Evolutionary conservation across 495 filamentous ascomycete species (phyloP), one percentile per base, ranked within the genome.

Genomic region (Daldinia grandis): DNA sequence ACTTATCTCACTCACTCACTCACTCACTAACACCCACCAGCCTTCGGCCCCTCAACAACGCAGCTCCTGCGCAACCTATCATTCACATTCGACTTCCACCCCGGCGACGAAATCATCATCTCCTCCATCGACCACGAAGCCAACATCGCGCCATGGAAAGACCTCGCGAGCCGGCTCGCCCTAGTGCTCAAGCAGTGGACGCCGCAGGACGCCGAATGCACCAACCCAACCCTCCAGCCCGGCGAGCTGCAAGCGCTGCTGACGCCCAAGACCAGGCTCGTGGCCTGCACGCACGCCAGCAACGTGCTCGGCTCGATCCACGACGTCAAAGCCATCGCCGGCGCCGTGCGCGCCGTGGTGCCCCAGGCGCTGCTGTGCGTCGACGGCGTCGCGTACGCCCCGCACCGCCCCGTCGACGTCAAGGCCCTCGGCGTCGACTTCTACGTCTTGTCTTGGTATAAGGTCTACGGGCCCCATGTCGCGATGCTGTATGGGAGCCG

Each of bases 391-490:
- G 88, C 89, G 28, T 88, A 86, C 65, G 90, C 90, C 14, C 90
- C 91, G 3, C 92, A 94, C 69, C 79, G 91, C 30, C 78, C 76
- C 30, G 79, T 93, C 28, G 89, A 94, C 74, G 88, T 93, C 15
- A 80, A 80, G 58, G 86, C 73, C 1, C 80, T 93, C 4, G 90
- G 84, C 0, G 90, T 91, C 0, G 91, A 93, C 71, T 86, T 92
- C 73, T 93, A 93, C 74, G 81, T 86, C n/a, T 89, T 92, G 69
- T 87, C 84, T 2, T 93, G 91, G 87, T 92, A 92, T 78, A 92
- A 93, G 77, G 88, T 91, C 24, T 93, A 88, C 76, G 91, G 90
- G 0, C 91, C 91, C 3, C 91, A 93, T 67, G 80, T 92, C 17
- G 82, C 90, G 1, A 81, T 88, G 66, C 83, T 93, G 5, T 93